Percentiles rank a stretch among this genome's conserved stretches.
Conservation (phyloP, 768 basidiomycete species). For the Suillus tomentosus region DNA sequence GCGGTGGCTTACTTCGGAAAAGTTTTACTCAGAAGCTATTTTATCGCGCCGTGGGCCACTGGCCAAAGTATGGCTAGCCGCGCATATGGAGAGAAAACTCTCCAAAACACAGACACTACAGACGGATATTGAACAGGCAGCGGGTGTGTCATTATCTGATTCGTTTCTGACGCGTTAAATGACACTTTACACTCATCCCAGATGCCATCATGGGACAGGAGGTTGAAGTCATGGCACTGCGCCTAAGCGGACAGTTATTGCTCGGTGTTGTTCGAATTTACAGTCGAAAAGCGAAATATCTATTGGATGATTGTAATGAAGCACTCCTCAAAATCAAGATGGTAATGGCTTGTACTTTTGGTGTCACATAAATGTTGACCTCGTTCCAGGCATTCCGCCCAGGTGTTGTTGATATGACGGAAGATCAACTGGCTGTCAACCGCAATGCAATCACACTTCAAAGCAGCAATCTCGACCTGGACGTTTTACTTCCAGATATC, state of each 20-base stretch:
- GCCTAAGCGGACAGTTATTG: slow-evolving; percentile 94
- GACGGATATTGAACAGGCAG: slow-evolving; percentile 93
- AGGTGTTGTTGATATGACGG: slow-evolving; percentile 93
- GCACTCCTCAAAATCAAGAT: slow-evolving; percentile 94
- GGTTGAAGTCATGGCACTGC: slow-evolving; percentile 89
- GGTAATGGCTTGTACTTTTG: slow-evolving; percentile 43
- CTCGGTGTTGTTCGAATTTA: slow-evolving; percentile 98
- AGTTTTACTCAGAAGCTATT: slow-evolving; percentile 95
- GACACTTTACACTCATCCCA: slow-evolving; percentile 26
- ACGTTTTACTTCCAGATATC: slow-evolving; percentile 76
- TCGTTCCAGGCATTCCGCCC: slow-evolving; percentile 82
- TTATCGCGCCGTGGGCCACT: slow-evolving; percentile 91
- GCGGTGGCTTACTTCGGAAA: background rate
- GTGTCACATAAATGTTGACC: slow-evolving; percentile 9
- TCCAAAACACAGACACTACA: slow-evolving; percentile 94
- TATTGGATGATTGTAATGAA: slow-evolving; percentile 97
- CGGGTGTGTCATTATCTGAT: slow-evolving; percentile 54
- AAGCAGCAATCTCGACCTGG: slow-evolving; percentile 74
- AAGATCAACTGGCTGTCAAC: slow-evolving; percentile 87
- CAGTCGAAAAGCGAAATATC: slow-evolving; percentile 95
- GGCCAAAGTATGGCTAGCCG: slow-evolving; percentile 98
- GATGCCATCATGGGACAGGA: slow-evolving; percentile 95
- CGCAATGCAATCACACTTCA: slow-evolving; percentile 89
- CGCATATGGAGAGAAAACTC: slow-evolving; percentile 97
- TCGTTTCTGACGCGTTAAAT: background rate